A percentile compares a stretch with the other conserved stretches of the same genome.
These are phyloP conservation scores for Boletus rubescentipes DNA, from an alignment of 768 basidiomycete species.

Conservation along the genomic window DNA sequence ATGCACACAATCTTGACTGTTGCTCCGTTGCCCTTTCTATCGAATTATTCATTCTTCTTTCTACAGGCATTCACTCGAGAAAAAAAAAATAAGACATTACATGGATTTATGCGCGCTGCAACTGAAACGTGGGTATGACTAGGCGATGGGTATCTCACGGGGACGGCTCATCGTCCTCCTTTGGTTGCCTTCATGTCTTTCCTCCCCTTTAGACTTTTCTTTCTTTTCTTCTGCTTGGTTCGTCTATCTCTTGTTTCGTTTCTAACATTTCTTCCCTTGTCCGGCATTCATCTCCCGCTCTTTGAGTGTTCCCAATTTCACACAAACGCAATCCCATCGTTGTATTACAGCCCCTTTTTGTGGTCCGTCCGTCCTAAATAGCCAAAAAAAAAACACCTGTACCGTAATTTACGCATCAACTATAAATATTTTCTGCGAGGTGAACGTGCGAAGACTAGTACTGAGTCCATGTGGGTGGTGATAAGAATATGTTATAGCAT, in stretches of 20 bases:
- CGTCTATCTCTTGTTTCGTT: slow-evolving; percentile 10
- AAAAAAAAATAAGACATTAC: slow-evolving; percentile 16
- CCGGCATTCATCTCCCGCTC: neutral
- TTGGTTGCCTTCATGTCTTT: neutral
- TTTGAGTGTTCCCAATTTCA: slow-evolving; percentile 1
- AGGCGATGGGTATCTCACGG: slow-evolving; percentile 6
- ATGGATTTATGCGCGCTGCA: slow-evolving; percentile 18
- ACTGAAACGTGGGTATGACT: slow-evolving; percentile 11
- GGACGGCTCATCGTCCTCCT: neutral
- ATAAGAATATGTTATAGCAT: no score
- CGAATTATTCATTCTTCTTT: slow-evolving; percentile 35
- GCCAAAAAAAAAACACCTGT: slow-evolving; percentile 21
- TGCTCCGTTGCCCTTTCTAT: slow-evolving; percentile 17
- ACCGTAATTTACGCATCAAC: slow-evolving; percentile 35
- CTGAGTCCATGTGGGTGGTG: no score
- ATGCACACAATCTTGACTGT: slow-evolving; percentile 16
- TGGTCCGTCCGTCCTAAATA: slow-evolving; percentile 1
- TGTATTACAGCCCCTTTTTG: slow-evolving; percentile 21
- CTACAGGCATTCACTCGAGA: slow-evolving; percentile 29
- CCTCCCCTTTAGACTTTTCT: slow-evolving; percentile 6
- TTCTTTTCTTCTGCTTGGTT: slow-evolving; percentile 21
- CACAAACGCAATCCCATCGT: slow-evolving; percentile 3
- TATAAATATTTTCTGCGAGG: slow-evolving; percentile 28
- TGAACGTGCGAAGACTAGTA: neutral
- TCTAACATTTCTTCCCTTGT: neutral